Base-by-base conservation (phyloP, 225 moss, liverwort and hornwort genomes). In the Pseudoscleropodium purum region DNA sequence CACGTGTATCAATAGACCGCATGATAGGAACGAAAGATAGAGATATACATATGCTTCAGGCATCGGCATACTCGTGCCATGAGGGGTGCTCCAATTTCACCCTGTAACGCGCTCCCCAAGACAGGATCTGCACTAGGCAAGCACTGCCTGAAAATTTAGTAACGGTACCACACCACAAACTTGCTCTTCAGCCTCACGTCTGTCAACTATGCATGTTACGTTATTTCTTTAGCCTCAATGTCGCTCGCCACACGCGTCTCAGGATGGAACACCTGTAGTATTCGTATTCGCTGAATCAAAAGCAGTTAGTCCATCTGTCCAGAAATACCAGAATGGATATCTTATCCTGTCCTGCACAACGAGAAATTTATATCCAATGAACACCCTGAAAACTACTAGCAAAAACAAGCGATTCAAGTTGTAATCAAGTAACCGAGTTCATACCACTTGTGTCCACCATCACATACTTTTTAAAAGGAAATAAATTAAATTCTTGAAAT, bases 301-400 rank as follows among this genome's bases (percentile, higher is more conserved):
- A 47, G 97, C 92, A 90, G 94, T 95, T n/a, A 94, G 94, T 94
- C 95, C 95, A 88, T 96, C 96, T 11, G 94, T 93, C 54, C 95
- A 94, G 49, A 98, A 97, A 69, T 95, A 97, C 91, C 92, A 96
- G 91, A 93, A 95, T 66, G 97, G 95, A 91, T 89, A 97, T 84
- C 92, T 90, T 64, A 91, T 89, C 85, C 92, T 97, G 63, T 91
- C 93, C 95, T 98, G 94, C 36, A 86, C 51, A 87, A 33, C 26
- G 30, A 81, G 76, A 79, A 30, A 57, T 59, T 18, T 13, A 66
- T 19, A 16, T n/a, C 66, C 72, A 57, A 79, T 65, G 73, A 74
- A 62, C 45, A 31, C 37, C 43, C 60, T 74, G 79, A 83, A 81
- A 57, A 52, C 11, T 18, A 52, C 37, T 21, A 11, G 19, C 9